Conservation (phyloP, 192 early-diverging fungal genomes). For the Gamsiella multidivaricata region DNA sequence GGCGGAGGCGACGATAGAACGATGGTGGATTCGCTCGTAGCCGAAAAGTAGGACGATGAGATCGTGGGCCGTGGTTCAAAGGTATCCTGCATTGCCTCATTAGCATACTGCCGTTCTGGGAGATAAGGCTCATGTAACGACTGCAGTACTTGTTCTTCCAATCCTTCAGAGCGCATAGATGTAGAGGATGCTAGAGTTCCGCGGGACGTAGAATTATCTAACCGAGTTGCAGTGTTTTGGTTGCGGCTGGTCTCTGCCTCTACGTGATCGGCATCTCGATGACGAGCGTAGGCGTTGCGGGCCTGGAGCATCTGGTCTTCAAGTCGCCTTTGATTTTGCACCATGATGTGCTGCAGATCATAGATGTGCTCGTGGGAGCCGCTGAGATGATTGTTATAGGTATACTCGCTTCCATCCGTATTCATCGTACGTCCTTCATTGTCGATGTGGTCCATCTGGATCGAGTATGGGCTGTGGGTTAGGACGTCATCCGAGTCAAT, state of each 20-base stretch:
- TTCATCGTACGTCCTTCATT: neutral
- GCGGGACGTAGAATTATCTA: neutral
- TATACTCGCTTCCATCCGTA: neutral
- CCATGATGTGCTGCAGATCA: constrained; percentile 41
- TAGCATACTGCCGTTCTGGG: neutral
- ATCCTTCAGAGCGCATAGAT: neutral
- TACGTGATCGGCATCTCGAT: neutral
- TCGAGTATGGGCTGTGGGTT: neutral
- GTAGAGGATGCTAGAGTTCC: neutral
- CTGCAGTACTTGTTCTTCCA: neutral
- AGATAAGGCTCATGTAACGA: neutral
- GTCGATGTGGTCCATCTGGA: neutral
- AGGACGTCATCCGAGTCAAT: neutral
- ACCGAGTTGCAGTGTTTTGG: neutral
- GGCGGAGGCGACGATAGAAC: constrained; percentile 43
- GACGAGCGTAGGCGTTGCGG: constrained; percentile 3
- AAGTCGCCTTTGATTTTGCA: constrained; percentile 26
- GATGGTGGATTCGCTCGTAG: constrained; percentile 31
- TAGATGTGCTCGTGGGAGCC: constrained; percentile 23
- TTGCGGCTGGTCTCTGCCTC: neutral
- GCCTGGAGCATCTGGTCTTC: constrained; percentile 24
- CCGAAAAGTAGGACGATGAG: constrained; percentile 39
- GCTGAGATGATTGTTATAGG: neutral
- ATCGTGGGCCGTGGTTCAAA: constrained; percentile 20
- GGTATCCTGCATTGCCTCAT: neutral